Conservation (phyloP, 2,329 filamentous ascomycete genomes). For the Cladosporium oxysporum region DNA sequence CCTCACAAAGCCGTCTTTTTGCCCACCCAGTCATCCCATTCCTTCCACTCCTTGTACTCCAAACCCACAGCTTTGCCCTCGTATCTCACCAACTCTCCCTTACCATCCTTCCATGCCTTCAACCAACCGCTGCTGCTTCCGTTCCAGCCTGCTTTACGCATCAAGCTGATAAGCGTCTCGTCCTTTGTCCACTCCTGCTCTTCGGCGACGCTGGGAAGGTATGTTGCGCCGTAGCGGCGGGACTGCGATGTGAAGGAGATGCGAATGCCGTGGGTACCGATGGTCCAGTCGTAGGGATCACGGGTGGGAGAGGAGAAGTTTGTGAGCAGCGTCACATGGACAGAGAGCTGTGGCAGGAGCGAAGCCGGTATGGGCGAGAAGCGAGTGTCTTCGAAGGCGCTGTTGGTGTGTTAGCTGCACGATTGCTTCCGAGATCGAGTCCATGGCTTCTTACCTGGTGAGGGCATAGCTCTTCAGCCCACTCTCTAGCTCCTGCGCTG, state of each 20-base stretch:
- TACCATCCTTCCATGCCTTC: constrained; percentile 72
- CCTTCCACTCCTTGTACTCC: constrained; percentile 71
- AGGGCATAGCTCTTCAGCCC: constrained; percentile 80
- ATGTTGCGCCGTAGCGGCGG: constrained; percentile 78
- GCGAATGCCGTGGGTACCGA: constrained; percentile 83
- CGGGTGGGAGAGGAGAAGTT: constrained; percentile 63
- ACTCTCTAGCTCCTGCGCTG: constrained; percentile 68
- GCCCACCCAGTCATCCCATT: constrained; percentile 75
- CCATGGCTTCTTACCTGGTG: constrained; percentile 61
- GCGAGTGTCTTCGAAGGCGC: constrained; percentile 64
- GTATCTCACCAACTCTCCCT: constrained; percentile 75
- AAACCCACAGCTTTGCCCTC: constrained; percentile 78
- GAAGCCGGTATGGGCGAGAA: constrained; percentile 66
- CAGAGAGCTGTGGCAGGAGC: constrained; percentile 68
- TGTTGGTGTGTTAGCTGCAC: constrained; percentile 33
- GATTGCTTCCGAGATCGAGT: no score
- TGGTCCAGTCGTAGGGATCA: constrained; percentile 77
- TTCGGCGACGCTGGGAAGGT: constrained; percentile 84
- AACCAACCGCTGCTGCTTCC: constrained; percentile 51
- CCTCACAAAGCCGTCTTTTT: constrained; percentile 21
- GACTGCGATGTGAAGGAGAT: constrained; percentile 79
- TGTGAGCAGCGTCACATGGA: constrained; percentile 68
- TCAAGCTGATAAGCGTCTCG: constrained; percentile 83
- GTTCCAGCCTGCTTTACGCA: constrained; percentile 92
- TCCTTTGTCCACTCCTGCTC: constrained; percentile 97